Conservation (phyloP, 208 protist genomes). For the Leishmania martiniquensis region DNA sequence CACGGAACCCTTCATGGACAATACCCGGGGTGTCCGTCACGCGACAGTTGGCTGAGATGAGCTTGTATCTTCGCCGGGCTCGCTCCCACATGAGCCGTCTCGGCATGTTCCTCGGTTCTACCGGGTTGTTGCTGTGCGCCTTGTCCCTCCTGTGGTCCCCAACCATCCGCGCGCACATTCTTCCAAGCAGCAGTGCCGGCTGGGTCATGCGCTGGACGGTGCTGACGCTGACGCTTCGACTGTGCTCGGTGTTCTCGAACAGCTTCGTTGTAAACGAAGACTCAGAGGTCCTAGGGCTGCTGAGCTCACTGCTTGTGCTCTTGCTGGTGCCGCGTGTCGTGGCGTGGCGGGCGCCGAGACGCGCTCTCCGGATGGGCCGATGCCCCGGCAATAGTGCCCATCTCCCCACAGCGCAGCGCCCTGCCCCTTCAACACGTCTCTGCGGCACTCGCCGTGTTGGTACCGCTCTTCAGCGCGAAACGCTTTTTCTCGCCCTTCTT, state of each 20-base stretch:
- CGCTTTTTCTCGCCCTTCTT: slow-evolving; percentile 19
- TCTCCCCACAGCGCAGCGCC: background rate
- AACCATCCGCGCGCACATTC: slow-evolving; percentile 24
- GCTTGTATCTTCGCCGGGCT: slow-evolving; percentile 48
- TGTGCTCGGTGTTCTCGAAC: slow-evolving; percentile 67
- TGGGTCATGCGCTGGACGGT: slow-evolving; percentile 34
- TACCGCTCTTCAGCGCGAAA: background rate
- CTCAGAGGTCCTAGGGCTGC: slow-evolving; percentile 45
- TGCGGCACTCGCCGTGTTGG: background rate
- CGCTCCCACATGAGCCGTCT: slow-evolving; percentile 48
- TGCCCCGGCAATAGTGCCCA: background rate
- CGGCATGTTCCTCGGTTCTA: slow-evolving; percentile 57
- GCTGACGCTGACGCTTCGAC: slow-evolving; percentile 47
- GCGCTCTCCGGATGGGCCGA: too few relatives aligned
- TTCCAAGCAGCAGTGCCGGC: slow-evolving; percentile 16
- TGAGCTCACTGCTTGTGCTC: slow-evolving; percentile 25
- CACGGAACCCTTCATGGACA: slow-evolving; percentile 16
- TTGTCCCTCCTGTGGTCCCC: slow-evolving; percentile 46
- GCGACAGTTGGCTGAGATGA: slow-evolving; percentile 48
- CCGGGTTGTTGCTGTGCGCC: slow-evolving; percentile 41
- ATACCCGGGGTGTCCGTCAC: slow-evolving; percentile 7
- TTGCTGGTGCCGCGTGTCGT: slow-evolving; percentile 24
- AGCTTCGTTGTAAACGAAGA: slow-evolving; percentile 81
- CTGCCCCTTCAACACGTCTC: background rate
- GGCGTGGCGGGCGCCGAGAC: background rate